Base-by-base conservation (phyloP, 2,329 filamentous ascomycete genomes). In the Myrmaecium sp. region DNA sequence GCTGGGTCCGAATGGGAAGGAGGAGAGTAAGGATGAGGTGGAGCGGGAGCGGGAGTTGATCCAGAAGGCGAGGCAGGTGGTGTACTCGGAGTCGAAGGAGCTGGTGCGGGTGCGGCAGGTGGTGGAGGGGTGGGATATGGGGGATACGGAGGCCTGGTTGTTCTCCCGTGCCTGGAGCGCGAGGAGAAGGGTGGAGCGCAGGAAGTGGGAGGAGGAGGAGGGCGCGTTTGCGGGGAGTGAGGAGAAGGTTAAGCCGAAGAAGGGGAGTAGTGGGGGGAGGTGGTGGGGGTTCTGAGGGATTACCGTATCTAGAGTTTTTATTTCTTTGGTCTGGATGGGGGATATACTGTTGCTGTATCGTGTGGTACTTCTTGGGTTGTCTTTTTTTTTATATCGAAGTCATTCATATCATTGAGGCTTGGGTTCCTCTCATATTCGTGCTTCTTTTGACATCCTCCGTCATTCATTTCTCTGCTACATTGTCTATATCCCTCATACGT, bases 111-210 rank as follows among this genome's bases (percentile, higher is more conserved):
- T 60, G 25, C 54, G 49, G 21, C 55, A 56, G n/a, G 50, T 49
- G 12, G 53, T 61, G 5, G 60, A 64, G 44, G 47, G 52, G 24
- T 64, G 60, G 39, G 61, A 66, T 43, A 45, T 82, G 36, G 75
- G 70, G 0, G 79, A 86, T 40, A 74, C 72, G 1, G 78, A 86
- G 50, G 70, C 71, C 1, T 86, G 78, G 78, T 69, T 67, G 40
- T 84, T 84, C 42, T 64, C 72, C 4, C 57, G 72, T 19, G 76
- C 78, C 0, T 81, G 66, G 35, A 54, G 71, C 26, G 75, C 74
- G 11, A 55, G 76, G 19, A 56, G 64, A 21, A 53, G 60, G 14
- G 57, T 74, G 23, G 76, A 82, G 57, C 57, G 75, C 30, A 46
- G 58, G 37, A 58, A 65, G 40, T 84, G 76, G 74, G 74, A 80